Evolutionary conservation across 2,329 filamentous ascomycete genomes (phyloP).

Genomic region (Pseudogymnoascus destructans): DNA sequence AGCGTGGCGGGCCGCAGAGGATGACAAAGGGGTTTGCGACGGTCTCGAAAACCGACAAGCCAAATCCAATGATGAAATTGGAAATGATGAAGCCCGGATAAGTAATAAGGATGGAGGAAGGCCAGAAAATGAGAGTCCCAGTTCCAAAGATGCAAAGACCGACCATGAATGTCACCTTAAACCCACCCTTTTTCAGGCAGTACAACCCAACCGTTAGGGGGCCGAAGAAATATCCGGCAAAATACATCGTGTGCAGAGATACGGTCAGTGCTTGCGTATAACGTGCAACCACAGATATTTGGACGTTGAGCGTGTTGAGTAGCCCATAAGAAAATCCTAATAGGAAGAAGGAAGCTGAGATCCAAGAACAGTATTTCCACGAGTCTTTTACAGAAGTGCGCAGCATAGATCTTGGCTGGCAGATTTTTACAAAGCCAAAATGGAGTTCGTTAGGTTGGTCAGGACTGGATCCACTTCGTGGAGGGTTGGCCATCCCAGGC

Average conservation of each 20-base stretch:
- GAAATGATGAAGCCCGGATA: conserved; percentile 68
- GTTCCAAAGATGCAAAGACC: conserved; percentile 60
- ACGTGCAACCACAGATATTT: conserved; percentile 48
- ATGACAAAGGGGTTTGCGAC: conserved; percentile 61
- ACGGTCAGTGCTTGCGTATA: conserved; percentile 46
- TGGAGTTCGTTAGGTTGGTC: conserved; percentile 34
- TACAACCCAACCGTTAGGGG: conserved; percentile 53
- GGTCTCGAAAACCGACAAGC: conserved; percentile 62
- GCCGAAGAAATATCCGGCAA: conserved; percentile 54
- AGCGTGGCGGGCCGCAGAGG: conserved; percentile 60
- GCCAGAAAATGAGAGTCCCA: conserved; percentile 72
- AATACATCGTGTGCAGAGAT: conserved; percentile 59
- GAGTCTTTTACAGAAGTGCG: conserved; percentile 49
- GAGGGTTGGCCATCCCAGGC: conserved; percentile 12
- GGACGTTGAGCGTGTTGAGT: conserved; percentile 66
- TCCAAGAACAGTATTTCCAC: conserved; percentile 55
- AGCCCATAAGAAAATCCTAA: conserved; percentile 85
- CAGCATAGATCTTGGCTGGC: conserved; percentile 53
- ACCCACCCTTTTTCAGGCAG: conserved; percentile 57
- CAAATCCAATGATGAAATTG: conserved; percentile 62
- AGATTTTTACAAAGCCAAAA: conserved; percentile 63
- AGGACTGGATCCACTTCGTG: neutral
- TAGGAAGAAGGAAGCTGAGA: conserved; percentile 67
- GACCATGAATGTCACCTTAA: conserved; percentile 62
- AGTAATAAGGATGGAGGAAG: conserved; percentile 56